These are phyloP conservation scores for Waltergamsia citrina DNA, from an alignment of 2,329 filamentous ascomycete genomes.

Conservation along the genomic window DNA sequence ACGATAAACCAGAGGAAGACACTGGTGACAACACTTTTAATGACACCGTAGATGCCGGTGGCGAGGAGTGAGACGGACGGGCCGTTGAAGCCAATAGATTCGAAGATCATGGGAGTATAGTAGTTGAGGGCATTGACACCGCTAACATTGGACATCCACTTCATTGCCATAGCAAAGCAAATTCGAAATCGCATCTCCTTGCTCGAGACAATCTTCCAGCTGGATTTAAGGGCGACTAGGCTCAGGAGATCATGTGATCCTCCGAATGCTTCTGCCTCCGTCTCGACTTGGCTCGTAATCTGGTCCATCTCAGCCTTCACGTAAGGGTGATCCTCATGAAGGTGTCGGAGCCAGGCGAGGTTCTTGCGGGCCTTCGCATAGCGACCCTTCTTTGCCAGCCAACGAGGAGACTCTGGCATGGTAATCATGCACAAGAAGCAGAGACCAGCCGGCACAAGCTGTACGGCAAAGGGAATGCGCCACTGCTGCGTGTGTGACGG, in stretches of 20 bases:
- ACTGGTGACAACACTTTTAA: slow-evolving; percentile 55
- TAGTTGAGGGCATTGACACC: slow-evolving; percentile 70
- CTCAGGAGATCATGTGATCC: too few relatives aligned
- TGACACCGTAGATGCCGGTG: slow-evolving; percentile 58
- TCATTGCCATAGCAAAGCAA: too few relatives aligned
- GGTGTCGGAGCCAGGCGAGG: slow-evolving; percentile 56
- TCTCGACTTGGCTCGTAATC: too few relatives aligned
- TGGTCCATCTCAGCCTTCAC: slow-evolving; percentile 68
- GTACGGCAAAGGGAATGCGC: slow-evolving; percentile 56
- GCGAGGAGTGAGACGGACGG: slow-evolving; percentile 37
- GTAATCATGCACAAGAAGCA: slow-evolving; percentile 37
- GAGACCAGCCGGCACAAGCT: slow-evolving; percentile 57
- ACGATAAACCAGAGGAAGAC: slow-evolving; percentile 56
- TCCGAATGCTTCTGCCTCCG: too few relatives aligned
- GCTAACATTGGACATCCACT: too few relatives aligned
- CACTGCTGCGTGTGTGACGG: slow-evolving; percentile 42
- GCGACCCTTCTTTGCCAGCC: slow-evolving; percentile 55
- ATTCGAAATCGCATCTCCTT: too few relatives aligned
- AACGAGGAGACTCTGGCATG: slow-evolving; percentile 58
- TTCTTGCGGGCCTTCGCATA: slow-evolving; percentile 48
- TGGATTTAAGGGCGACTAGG: too few relatives aligned
- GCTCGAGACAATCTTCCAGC: too few relatives aligned
- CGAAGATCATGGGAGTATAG: slow-evolving; percentile 36
- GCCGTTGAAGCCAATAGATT: slow-evolving; percentile 29
- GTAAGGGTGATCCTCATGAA: slow-evolving; percentile 47